Percentiles rank a stretch among this genome's conserved stretches.
These are phyloP conservation scores for Santalum album DNA, from an alignment of 164 flowering plant genomes.

Conservation along the genomic window DNA sequence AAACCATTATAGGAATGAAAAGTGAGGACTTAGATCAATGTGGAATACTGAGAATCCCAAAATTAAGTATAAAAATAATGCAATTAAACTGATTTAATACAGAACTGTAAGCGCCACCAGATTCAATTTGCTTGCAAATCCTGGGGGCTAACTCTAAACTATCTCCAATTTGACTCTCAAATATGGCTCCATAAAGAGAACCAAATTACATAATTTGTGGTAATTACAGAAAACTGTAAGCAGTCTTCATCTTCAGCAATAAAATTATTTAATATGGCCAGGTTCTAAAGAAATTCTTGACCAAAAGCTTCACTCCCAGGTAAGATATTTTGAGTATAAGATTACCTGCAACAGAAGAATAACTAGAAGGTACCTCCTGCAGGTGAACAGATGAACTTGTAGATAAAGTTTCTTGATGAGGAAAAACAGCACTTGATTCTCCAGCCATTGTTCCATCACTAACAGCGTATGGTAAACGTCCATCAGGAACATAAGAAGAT, in stretches of 20 bases:
- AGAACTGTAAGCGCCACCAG: not conserved
- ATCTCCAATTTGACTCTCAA: not conserved
- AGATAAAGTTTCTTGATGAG: conserved; percentile 34
- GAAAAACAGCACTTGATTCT: conserved; percentile 29
- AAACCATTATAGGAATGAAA: too few relatives aligned
- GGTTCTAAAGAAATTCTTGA: conserved; percentile 19
- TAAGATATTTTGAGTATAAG: conserved; percentile 31
- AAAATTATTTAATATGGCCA: conserved; percentile 8
- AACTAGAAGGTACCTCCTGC: conserved; percentile 99
- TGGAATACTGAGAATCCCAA: too few relatives aligned
- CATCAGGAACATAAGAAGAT: conserved; percentile 41
- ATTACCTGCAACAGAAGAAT: conserved; percentile 99
- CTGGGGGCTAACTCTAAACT: not conserved
- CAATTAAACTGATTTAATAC: too few relatives aligned
- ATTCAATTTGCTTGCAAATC: not conserved
- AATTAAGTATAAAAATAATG: too few relatives aligned
- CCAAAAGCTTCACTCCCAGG: conserved; percentile 40
- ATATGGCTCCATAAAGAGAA: not conserved
- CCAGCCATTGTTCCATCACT: conserved; percentile 43
- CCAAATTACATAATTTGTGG: too few relatives aligned
- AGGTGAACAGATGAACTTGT: conserved; percentile 56
- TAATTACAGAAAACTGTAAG: too few relatives aligned
- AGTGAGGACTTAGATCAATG: too few relatives aligned
- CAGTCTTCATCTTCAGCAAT: conserved; percentile 1
- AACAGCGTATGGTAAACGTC: conserved; percentile 19